Evolutionary conservation across 352 stramenopile genomes (phyloP), one percentile per base, ranked within the genome.

Genomic region (Plasmopara muralis): DNA sequence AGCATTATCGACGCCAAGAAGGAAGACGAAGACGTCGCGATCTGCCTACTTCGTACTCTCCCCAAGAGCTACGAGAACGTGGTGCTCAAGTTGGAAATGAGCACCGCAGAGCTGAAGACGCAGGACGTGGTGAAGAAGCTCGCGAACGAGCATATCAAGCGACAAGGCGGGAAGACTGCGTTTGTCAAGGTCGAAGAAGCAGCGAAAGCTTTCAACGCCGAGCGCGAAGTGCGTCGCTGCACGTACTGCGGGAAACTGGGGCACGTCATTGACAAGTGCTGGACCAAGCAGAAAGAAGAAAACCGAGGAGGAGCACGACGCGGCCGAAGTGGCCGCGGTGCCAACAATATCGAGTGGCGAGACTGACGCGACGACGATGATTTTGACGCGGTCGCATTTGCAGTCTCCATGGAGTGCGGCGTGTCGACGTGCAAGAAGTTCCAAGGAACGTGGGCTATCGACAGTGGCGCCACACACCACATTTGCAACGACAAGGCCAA

Each of bases 231-330:
- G 20, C 20, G 20, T 25, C 20, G 20, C 20, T 25, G 20, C 20
- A 25, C 20, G 20, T 25, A 25, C 20, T 25, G 20, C 20, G 20
- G 20, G 20, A 25, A 25, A 25, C 1, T 25, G 20, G 20, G 20
- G 20, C 20, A 25, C 20, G 20, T 25, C 20, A 25, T 25, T 25
- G 20, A 25, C 20, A 9, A 14, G 40, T 45, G 40, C 40, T 45
- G 40, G 40, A 45, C 40, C 40, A 45, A 45, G 18, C 40, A 45
- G 18, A 45, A 45, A 20, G 40, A 25, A 10, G 40, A 45, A 16
- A 45, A 45, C 40, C n/a, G 12, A 30, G 40, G 15, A 14, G 28
- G 28, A 16, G 28, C 40, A 16, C 40, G 40, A 16, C 40, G 40
- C 2, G 14, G 20, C 20, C 18, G 18, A 16, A 14, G 40, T 45